Evolutionary conservation across 805 yeast genomes (phyloP).

Genomic region (Hanseniaspora osmophila): DNA sequence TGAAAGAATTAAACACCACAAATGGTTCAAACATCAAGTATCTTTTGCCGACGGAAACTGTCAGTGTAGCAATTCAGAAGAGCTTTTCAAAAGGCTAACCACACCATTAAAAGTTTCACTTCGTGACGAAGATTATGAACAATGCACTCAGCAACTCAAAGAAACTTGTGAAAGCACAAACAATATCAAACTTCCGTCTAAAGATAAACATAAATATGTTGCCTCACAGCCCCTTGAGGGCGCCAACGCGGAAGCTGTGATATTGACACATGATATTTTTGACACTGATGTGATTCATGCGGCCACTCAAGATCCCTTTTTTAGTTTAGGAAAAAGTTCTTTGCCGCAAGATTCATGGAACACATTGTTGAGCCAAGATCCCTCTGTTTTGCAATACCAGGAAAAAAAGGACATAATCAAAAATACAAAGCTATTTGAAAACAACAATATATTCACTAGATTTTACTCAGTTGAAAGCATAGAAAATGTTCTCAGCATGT

Average conservation of each 20-base stretch:
- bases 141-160: slow-evolving; percentile 8
- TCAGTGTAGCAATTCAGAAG: slow-evolving; percentile 37
- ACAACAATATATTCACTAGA: slow-evolving; percentile 11
- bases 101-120: slow-evolving; percentile 39
- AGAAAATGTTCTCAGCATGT: slow-evolving; percentile 14
- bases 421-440: slow-evolving; percentile 3
- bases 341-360: neutral
- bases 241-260: neutral
- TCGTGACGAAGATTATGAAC: slow-evolving; percentile 31
- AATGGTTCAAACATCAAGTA: slow-evolving; percentile 37
- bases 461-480: slow-evolving; percentile 18
- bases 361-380: slow-evolving; percentile 9
- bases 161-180: too few species aligned
- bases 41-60: slow-evolving; percentile 33
- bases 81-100: slow-evolving; percentile 36
- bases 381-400: slow-evolving; percentile 5
- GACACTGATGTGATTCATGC: slow-evolving; percentile 2
- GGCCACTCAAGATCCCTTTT: slow-evolving; percentile 14
- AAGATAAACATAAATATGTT: neutral
- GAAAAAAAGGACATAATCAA: neutral
- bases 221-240: neutral
- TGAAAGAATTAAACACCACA: slow-evolving; percentile 31
- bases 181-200: neutral
- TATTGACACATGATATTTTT: slow-evolving; percentile 8
- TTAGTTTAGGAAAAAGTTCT: neutral